Evolutionary conservation across 805 yeast genomes (phyloP).

Genomic region (Pichia scutulata): DNA sequence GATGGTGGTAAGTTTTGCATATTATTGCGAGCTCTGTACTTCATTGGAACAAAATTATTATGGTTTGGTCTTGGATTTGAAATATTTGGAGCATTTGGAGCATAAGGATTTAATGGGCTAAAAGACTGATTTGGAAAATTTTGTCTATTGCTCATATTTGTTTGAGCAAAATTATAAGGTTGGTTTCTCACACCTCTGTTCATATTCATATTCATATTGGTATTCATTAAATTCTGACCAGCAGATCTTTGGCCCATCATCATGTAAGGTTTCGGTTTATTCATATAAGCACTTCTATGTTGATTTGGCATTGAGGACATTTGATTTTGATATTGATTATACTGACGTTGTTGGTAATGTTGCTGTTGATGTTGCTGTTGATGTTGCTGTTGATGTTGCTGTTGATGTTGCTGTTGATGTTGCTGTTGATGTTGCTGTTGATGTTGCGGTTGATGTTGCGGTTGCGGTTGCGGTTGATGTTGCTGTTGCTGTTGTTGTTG

Average conservation of each 20-base stretch:
- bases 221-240: not conserved
- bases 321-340: constrained; percentile 4
- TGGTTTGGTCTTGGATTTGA: constrained; percentile 8
- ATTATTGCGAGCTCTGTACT: constrained; percentile 14
- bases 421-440: not conserved
- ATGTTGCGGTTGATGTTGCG: constrained; percentile 12
- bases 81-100: not conserved
- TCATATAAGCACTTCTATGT: not conserved
- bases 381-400: constrained; percentile 11
- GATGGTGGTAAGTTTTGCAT: constrained; percentile 17
- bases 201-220: not conserved
- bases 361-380: constrained; percentile 10
- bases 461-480: constrained; percentile 10
- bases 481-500: not conserved
- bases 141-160: constrained; percentile 13
- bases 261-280: constrained; percentile 9
- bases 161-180: not conserved
- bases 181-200: not conserved
- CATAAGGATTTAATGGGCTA: constrained; percentile 7
- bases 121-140: constrained; percentile 10
- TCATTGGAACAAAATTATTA: constrained; percentile 11
- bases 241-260: constrained; percentile 2
- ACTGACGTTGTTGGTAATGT: constrained; percentile 12
- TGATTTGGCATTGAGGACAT: constrained; percentile 4
- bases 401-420: constrained; percentile 3